Conservation (phyloP, 2,329 filamentous ascomycete species). For the Phialocephala sp. region DNA sequence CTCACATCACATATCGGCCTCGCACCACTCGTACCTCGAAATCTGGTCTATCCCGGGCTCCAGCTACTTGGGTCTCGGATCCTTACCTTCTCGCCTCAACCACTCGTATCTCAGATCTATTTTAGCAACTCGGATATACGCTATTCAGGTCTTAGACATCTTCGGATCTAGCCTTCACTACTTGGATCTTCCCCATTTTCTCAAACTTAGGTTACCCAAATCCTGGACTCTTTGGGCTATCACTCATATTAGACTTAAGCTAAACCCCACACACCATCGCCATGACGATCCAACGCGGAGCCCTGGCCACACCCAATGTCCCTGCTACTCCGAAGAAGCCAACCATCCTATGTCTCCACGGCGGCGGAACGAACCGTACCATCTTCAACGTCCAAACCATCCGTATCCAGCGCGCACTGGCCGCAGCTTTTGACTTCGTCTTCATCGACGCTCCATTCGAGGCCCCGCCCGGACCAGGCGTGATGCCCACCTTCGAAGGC, state of each 20-base stretch:
- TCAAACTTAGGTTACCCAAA: not conserved
- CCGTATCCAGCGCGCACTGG: slow-evolving; percentile 29
- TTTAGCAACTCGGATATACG: not conserved
- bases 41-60: not conserved
- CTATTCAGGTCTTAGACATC: not conserved
- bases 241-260: not conserved
- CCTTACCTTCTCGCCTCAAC: not conserved
- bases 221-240: not conserved
- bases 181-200: too few species aligned
- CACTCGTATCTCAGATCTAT: not conserved
- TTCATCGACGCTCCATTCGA: slow-evolving; percentile 74
- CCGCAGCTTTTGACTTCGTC: slow-evolving; percentile 68
- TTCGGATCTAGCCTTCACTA: not conserved
- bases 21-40: not conserved
- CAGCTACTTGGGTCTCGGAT: not conserved
- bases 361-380: slow-evolving; percentile 21
- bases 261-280: slow-evolving; percentile 1
- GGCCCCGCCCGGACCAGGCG: slow-evolving; percentile 64
- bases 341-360: slow-evolving; percentile 19
- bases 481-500: slow-evolving; percentile 56
- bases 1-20: not conserved
- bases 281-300: slow-evolving; percentile 9
- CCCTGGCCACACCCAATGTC: not conserved
- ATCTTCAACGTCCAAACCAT: slow-evolving; percentile 38
- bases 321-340: slow-evolving; percentile 6